A percentile compares a stretch with the other conserved stretches of the same genome.
Evolutionary conservation across 2,329 filamentous ascomycete species (phyloP).

Genomic region (Paraconiothyrium sp.): DNA sequence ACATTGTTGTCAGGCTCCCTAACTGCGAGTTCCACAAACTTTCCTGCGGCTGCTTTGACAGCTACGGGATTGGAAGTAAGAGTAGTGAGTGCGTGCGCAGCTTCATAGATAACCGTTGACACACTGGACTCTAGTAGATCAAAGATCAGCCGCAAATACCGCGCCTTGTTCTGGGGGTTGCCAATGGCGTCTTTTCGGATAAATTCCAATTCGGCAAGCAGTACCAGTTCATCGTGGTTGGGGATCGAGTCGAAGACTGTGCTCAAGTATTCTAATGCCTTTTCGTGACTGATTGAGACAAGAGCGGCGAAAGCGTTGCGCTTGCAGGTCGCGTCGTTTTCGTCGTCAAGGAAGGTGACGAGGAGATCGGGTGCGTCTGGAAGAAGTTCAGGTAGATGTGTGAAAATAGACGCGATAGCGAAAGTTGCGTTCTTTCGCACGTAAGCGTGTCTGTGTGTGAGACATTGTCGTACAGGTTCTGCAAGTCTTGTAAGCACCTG

Average conservation of each 20-base stretch:
- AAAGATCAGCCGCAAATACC: constrained; percentile 93
- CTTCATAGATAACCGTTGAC: constrained; percentile 96
- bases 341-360: constrained; percentile 84
- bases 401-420: constrained; percentile 90
- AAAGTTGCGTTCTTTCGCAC: constrained; percentile 98
- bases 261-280: constrained; percentile 87
- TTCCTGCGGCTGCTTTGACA: constrained; percentile 93
- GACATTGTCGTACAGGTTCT: constrained; percentile 85
- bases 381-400: constrained; percentile 89
- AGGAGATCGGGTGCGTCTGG: constrained; percentile 95
- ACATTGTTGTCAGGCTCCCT: constrained; percentile 99
- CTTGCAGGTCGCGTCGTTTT: constrained; percentile 96
- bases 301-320: constrained; percentile 95
- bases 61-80: constrained; percentile 96
- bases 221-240: constrained; percentile 91
- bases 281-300: constrained; percentile 90
- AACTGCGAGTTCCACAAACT: constrained; percentile 96
- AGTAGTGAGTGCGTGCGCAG: constrained; percentile 91
- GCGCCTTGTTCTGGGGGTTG: constrained; percentile 93
- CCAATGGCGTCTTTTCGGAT: constrained; percentile 97
- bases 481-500: constrained; percentile 21
- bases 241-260: constrained; percentile 91
- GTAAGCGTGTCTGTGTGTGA: constrained; percentile 96
- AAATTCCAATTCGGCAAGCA: constrained; percentile 94
- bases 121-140: constrained; percentile 92